Base-by-base conservation (phyloP, 306 rosid genomes). In the Vicia faba region DNA sequence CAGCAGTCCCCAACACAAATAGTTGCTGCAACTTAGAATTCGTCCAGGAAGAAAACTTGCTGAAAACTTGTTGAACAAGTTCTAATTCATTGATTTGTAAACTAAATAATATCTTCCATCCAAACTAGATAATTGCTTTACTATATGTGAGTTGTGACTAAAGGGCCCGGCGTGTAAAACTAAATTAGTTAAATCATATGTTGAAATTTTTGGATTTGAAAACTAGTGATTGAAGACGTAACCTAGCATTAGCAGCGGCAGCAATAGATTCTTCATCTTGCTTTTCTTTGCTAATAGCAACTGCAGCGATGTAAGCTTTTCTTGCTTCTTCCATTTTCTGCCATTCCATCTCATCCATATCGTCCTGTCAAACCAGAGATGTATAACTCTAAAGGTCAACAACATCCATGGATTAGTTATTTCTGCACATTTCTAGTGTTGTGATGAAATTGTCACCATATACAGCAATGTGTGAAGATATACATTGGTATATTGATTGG, bases 221-320 rank as follows among this genome's bases (percentile, higher is more conserved):
- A 80, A 81, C 69, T 45, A 82, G 73, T 18, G 96, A 86, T 31
- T 78, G 92, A 68, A 92, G 89, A 72, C 36, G 80, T 72, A 80
- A 77, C 79, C 98, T 84, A 55, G 96, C 92, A 58, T 71, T 65
- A 54, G 88, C 81, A 33, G 95, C 95, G 10, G 96, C 85, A 49
- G 84, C 84, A 61, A 90, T 74, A 19, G 96, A 90, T 83, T 90
- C 88, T 75, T 95, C 99, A 53, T 95, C 96, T 78, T 55, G 91
- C 75, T 68, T 95, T 80, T 84, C 88, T 65, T 84, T 88, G 53
- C 92, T 82, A 38, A 66, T 40, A n/a, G 80, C 84, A 76, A 88
- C 82, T 6, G 95, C 95, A n/a, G 90, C 81, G 43, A 78, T 45
- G 35, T 95, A 95, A 26, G 88, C 83, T 75, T 76, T 68, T 79